Evolutionary conservation across 2,329 filamentous ascomycete genomes (phyloP).

Genomic region (Trichoderma sp.): DNA sequence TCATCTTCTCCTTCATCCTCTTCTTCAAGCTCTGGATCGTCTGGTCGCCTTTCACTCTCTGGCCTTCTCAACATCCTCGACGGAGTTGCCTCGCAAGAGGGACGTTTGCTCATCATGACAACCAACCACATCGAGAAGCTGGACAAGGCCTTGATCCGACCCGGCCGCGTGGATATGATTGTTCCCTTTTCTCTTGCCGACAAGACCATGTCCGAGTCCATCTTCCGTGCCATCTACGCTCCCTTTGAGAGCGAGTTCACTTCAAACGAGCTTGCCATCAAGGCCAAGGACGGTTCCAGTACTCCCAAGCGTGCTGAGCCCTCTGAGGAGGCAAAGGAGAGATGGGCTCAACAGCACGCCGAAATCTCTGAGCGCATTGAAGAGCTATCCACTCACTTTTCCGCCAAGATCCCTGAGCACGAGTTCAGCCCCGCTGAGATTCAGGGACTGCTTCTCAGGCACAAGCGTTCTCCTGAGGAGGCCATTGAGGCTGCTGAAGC

Average conservation of each 20-base stretch:
- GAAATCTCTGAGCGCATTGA: constrained; percentile 49
- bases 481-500: constrained; percentile 52
- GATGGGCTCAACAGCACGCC: constrained; percentile 40
- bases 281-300: constrained; percentile 28
- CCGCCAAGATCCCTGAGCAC: constrained; percentile 53
- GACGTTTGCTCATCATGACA: constrained; percentile 67
- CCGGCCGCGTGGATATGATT: constrained; percentile 64
- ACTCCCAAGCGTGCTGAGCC: constrained; percentile 32
- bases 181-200: constrained; percentile 62
- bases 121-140: constrained; percentile 67
- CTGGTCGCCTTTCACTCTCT: constrained; percentile 65
- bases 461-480: constrained; percentile 56
- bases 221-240: constrained; percentile 63
- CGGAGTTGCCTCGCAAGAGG: constrained; percentile 68
- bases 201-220: constrained; percentile 53
- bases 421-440: constrained; percentile 65
- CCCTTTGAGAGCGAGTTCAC: constrained; percentile 48
- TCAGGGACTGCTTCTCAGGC: constrained; percentile 60
- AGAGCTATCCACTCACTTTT: constrained; percentile 53
- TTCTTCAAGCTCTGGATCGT: constrained; percentile 20
- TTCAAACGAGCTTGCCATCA: background rate
- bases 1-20: background rate
- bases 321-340: constrained; percentile 38
- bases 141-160: constrained; percentile 65
- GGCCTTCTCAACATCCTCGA: constrained; percentile 82